Base-by-base conservation (phyloP, 2,329 filamentous ascomycete species). In the Phialemoniopsis sp. region DNA sequence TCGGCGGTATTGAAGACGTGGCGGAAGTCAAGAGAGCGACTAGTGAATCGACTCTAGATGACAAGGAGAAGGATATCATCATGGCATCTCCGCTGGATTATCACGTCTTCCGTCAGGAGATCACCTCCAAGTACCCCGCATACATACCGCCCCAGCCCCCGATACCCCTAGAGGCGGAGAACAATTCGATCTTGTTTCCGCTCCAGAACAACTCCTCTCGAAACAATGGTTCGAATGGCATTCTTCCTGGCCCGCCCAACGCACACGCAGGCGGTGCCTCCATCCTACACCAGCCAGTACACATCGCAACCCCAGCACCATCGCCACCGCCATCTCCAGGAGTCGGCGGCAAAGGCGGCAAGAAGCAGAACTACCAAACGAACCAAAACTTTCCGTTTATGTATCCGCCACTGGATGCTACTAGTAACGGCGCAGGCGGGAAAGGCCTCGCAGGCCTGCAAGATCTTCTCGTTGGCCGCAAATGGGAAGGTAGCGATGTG, bases 301-400 rank as follows among this genome's bases (percentile, higher is more conserved):
- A 98, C 60, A 98, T 98, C 51, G 93, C 93, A n/a, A 98, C 93
- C 2, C 93, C 93, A 1, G 91, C 90, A 0, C 93, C 93, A 2
- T 98, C 93, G 0, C 93, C 93, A 17, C 93, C 93, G 0, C 93
- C 93, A 1, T 96, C 91, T 2, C 93, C 93, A 1, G 76, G 71
- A 9, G 84, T 85, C 28, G 90, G 89, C 18, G 89, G 89, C 1
- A 98, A 97, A 60, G 88, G 87, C 38, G 90, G 86, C 1, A 98
- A 98, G 71, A 98, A 98, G 58, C 93, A 98, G 56, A 98, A 97
- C 51, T 98, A 98, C 54, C 93, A 98, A 60, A 98, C 93, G 0
- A 98, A 98, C 56, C 93, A 98, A 53, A 93, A 96, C 57, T 97
- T 98, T 48, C 93, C 93, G 0, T 97, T 98, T 56, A 82, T 98